Conservation (phyloP, 805 yeast species). For the Starmerella roubikii region DNA sequence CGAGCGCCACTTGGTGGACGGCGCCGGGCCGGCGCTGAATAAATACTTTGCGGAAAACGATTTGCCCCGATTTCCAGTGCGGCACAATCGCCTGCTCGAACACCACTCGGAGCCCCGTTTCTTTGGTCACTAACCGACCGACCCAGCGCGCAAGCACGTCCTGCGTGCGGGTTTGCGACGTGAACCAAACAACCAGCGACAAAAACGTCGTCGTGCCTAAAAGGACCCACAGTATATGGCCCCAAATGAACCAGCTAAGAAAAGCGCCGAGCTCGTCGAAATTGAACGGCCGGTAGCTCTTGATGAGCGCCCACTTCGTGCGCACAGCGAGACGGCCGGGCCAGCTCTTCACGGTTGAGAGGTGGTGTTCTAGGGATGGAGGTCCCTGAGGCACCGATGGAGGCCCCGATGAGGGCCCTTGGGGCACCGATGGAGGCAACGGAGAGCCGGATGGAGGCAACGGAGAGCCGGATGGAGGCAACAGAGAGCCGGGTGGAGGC, state of each 20-base stretch:
- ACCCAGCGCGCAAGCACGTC: constrained; percentile 70
- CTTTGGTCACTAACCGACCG: constrained; percentile 73
- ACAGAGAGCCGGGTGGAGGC: too few relatives aligned
- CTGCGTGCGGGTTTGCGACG: constrained; percentile 79
- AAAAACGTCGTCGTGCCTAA: constrained; percentile 89
- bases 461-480: too few relatives aligned
- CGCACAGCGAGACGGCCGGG: constrained; percentile 34
- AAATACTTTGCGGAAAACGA: constrained; percentile 70
- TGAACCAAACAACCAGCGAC: constrained; percentile 58
- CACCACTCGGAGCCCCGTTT: constrained; percentile 67
- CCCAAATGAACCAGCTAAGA: constrained; percentile 82
- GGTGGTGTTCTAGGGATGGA: constrained; percentile 29
- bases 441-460: too few relatives aligned
- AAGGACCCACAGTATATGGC: constrained; percentile 65
- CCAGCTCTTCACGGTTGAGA: constrained; percentile 33
- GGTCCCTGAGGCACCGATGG: neutral
- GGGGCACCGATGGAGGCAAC: too few relatives aligned
- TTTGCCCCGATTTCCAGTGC: constrained; percentile 79
- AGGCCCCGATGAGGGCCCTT: too few relatives aligned
- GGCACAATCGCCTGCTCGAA: constrained; percentile 93
- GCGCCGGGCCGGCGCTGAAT: constrained; percentile 71
- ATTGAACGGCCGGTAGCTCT: constrained; percentile 70
- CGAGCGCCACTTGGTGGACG: constrained; percentile 43
- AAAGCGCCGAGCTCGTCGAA: constrained; percentile 87
- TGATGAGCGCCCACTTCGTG: constrained; percentile 61